phyloP scores from a whole-genome alignment of 2,329 filamentous ascomycete species.

The Ampelomyces quisqualis region DNA sequence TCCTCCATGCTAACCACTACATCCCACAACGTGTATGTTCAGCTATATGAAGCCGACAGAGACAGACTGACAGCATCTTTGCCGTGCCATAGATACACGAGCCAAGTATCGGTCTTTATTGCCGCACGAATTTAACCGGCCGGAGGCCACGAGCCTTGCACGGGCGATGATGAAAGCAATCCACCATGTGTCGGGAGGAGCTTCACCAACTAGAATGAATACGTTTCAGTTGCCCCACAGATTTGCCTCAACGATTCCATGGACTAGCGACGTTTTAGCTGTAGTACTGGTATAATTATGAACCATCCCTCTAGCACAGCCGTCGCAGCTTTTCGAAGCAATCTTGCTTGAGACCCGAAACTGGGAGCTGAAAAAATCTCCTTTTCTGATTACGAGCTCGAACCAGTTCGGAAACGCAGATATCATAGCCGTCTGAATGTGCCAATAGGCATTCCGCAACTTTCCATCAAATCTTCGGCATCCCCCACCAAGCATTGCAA shows the following conservation, averaged over 20 bases:
- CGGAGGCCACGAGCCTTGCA: not conserved
- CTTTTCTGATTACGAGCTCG: too few species aligned
- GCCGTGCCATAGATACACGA: not conserved
- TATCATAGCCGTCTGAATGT: too few species aligned
- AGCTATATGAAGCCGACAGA: not conserved
- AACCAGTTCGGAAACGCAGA: too few species aligned
- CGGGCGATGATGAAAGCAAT: not conserved
- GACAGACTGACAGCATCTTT: too few species aligned
- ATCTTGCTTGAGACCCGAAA: not conserved
- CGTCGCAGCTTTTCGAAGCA: not conserved
- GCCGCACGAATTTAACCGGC: conserved; percentile 6
- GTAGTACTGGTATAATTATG: not conserved
- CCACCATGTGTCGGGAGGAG: conserved; percentile 2
- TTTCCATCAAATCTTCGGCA: not conserved
- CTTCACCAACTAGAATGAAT: not conserved
- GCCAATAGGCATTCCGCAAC: too few species aligned
- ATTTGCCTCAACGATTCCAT: not conserved
- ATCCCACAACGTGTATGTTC: not conserved
- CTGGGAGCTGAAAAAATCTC: too few species aligned
- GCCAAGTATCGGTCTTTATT: not conserved
- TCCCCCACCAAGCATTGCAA: not conserved
- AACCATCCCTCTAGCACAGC: not conserved
- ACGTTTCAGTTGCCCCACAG: not conserved
- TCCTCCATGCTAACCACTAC: not conserved
- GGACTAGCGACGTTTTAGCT: not conserved